These are phyloP conservation scores for Fistulinella staudtii DNA, from an alignment of 1,284 basidiomycete genomes.

Conservation along the genomic window DNA sequence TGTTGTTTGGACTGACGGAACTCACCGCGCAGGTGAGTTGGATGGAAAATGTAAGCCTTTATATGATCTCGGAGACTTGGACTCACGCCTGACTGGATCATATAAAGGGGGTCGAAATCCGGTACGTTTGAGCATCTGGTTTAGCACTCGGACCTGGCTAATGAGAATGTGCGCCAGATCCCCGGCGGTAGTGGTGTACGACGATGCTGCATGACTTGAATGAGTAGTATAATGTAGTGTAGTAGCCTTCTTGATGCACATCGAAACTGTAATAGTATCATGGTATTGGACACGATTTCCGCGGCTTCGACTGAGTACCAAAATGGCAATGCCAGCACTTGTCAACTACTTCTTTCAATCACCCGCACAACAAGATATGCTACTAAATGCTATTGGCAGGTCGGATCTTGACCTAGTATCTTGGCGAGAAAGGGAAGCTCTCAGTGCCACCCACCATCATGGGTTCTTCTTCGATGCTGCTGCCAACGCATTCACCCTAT, in stretches of 20 bases:
- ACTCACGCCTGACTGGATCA: conserved; percentile 7
- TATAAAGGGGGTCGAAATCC: conserved; percentile 27
- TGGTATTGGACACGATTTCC: too few species aligned
- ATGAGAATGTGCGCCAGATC: conserved; percentile 22
- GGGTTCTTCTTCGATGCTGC: too few species aligned
- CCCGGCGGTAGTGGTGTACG: conserved; percentile 40
- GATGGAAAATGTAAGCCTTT: conserved; percentile 38
- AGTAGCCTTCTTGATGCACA: too few species aligned
- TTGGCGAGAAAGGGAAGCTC: too few species aligned
- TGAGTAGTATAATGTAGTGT: too few species aligned
- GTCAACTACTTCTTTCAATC: too few species aligned
- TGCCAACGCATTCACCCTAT: background rate
- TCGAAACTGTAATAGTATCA: conserved; percentile 4
- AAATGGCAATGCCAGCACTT: too few species aligned
- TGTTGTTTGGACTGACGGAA: conserved; percentile 46
- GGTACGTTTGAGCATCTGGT: conserved; percentile 16
- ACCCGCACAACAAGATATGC: too few species aligned
- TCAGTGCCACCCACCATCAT: too few species aligned
- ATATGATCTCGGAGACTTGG: background rate
- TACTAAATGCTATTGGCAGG: too few species aligned
- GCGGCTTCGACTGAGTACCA: too few species aligned
- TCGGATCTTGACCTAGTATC: too few species aligned
- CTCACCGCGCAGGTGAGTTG: conserved; percentile 44
- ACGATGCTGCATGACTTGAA: conserved; percentile 22
- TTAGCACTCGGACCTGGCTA: background rate